phyloP scores from a whole-genome alignment of 2,329 filamentous ascomycete genomes.

The Boeremia exigua region DNA sequence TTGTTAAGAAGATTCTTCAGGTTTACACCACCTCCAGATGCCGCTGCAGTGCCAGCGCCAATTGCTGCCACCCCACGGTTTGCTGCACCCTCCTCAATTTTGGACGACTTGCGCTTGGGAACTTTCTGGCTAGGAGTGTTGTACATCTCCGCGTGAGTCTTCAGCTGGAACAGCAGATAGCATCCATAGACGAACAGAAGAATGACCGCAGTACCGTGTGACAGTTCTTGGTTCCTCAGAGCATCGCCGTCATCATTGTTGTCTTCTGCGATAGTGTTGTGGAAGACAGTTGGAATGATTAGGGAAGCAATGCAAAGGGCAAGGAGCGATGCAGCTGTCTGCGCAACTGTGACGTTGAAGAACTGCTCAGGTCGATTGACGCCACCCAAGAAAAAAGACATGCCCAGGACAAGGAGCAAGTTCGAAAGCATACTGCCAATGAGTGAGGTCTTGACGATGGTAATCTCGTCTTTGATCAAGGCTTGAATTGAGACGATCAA shows the following conservation, averaged over 20 bases:
- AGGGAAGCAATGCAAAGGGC: constrained; percentile 79
- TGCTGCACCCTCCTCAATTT: constrained; percentile 58
- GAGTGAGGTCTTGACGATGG: constrained; percentile 90
- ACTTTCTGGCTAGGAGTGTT: constrained; percentile 81
- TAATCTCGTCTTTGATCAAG: constrained; percentile 72
- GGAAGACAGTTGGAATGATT: constrained; percentile 88
- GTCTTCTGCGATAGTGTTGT: constrained; percentile 43
- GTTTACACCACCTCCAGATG: constrained; percentile 58
- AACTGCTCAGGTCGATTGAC: constrained; percentile 79
- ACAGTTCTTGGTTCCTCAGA: constrained; percentile 51
- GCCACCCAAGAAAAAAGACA: constrained; percentile 90
- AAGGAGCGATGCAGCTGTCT: constrained; percentile 83
- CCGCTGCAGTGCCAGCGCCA: constrained; percentile 58
- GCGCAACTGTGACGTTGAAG: constrained; percentile 91
- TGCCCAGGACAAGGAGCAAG: constrained; percentile 84
- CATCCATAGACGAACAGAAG: constrained; percentile 81
- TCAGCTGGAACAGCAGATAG: constrained; percentile 90
- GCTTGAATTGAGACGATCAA: constrained; percentile 89
- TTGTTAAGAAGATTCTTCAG: constrained; percentile 54
- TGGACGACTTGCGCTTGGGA: constrained; percentile 59
- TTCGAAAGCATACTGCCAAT: constrained; percentile 94
- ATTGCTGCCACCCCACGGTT: constrained; percentile 59
- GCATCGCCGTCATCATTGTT: constrained; percentile 27
- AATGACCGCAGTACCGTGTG: constrained; percentile 78
- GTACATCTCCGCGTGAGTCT: constrained; percentile 82